These are phyloP conservation scores for Ophiostoma sp. DNA, from an alignment of 2,329 filamentous ascomycete genomes.

Conservation along the genomic window DNA sequence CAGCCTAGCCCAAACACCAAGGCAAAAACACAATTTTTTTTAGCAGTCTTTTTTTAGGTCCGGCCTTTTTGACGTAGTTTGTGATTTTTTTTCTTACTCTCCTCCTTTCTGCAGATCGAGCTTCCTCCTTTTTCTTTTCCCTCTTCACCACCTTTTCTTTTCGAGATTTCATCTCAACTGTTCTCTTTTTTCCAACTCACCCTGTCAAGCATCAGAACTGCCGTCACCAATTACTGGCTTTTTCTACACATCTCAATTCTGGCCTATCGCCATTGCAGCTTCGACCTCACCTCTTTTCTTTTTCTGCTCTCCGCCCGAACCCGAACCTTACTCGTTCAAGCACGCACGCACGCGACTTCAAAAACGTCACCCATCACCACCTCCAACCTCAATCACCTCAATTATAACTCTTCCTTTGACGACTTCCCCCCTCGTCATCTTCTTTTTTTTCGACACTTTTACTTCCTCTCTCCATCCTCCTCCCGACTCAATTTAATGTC, in stretches of 20 bases:
- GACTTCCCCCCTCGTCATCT: background rate
- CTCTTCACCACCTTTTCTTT: slow-evolving; percentile 9
- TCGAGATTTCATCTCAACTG: background rate
- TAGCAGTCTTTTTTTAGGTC: slow-evolving; percentile 9
- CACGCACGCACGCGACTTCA: slow-evolving; percentile 8
- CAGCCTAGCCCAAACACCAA: background rate
- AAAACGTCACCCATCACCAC: background rate
- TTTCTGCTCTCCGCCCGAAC: background rate
- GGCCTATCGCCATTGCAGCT: slow-evolving; percentile 15
- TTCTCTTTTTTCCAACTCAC: background rate
- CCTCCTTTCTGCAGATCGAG: background rate
- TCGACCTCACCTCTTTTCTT: background rate
- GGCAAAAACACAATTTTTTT: background rate
- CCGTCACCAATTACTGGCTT: slow-evolving; percentile 11
- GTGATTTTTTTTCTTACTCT: slow-evolving; percentile 2
- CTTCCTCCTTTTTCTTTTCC: background rate
- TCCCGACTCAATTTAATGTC: slow-evolving; percentile 21
- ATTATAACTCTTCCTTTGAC: too few species aligned
- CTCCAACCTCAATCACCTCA: background rate
- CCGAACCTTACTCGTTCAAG: background rate
- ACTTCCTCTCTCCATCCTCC: background rate
- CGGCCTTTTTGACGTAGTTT: slow-evolving; percentile 5
- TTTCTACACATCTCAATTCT: slow-evolving; percentile 11
- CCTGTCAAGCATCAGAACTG: background rate
- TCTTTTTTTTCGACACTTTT: background rate